Evolutionary conservation across 768 basidiomycete species (phyloP).

Genomic region (Amanita molliuscula): DNA sequence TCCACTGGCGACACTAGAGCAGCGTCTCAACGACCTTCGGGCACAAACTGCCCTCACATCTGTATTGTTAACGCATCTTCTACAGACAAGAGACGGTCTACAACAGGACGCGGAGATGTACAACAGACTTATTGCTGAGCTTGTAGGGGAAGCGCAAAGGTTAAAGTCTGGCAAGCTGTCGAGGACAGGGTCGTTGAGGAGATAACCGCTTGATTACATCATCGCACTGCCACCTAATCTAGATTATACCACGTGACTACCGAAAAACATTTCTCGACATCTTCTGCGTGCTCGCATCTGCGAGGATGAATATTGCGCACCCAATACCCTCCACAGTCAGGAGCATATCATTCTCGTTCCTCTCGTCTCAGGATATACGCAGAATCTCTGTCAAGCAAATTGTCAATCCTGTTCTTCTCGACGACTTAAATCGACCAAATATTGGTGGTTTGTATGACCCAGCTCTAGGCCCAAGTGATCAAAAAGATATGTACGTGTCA

Average conservation of each 20-base stretch:
- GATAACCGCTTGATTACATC: constrained; percentile 36
- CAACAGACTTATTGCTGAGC: constrained; percentile 82
- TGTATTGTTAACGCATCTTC: constrained; percentile 63
- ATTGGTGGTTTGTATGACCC: constrained; percentile 92
- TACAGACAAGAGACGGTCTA: constrained; percentile 72
- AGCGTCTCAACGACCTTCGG: constrained; percentile 57
- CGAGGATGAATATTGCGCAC: constrained; percentile 79
- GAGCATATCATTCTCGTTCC: constrained; percentile 87
- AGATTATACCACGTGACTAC: constrained; percentile 5
- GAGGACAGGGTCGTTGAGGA: constrained; percentile 24
- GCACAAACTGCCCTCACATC: constrained; percentile 69
- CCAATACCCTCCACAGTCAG: constrained; percentile 79
- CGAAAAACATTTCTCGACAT: neutral
- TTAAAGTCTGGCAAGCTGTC: constrained; percentile 53
- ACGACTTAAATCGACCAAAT: constrained; percentile 90
- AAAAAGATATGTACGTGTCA: constrained; percentile 76
- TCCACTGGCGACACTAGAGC: constrained; percentile 57
- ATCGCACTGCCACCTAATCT: constrained; percentile 5
- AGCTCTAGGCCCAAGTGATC: constrained; percentile 82
- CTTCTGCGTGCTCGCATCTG: neutral
- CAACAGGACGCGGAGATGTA: constrained; percentile 87
- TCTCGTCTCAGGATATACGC: constrained; percentile 78
- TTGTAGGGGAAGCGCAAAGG: constrained; percentile 89
- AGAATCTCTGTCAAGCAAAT: constrained; percentile 98
- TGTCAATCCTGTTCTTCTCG: constrained; percentile 84